Evolutionary conservation across 306 rosid genomes (phyloP).

Genomic region (Arachis stenosperma): DNA sequence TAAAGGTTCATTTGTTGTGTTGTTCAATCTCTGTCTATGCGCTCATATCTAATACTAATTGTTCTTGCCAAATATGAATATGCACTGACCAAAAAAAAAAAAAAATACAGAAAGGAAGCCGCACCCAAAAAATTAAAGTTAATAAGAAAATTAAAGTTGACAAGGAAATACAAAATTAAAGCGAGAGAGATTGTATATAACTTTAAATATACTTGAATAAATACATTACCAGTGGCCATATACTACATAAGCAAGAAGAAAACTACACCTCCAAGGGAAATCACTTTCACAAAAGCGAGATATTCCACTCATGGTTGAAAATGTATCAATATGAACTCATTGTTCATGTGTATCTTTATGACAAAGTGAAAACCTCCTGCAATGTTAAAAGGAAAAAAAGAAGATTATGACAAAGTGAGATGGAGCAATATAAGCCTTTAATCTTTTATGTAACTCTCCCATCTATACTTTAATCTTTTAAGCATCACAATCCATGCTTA

Average conservation of each 20-base stretch:
- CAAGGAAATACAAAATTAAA: background rate
- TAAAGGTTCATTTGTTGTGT: constrained; percentile 81
- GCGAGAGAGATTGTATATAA: background rate
- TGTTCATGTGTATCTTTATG: constrained; percentile 53
- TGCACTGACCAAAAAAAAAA: constrained; percentile 75
- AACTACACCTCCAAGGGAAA: constrained; percentile 78
- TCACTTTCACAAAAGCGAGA: constrained; percentile 86
- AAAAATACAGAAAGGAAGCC: constrained; percentile 11
- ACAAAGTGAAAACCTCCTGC: constrained; percentile 46
- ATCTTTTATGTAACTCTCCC: background rate
- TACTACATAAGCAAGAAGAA: constrained; percentile 15
- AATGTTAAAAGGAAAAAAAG: constrained; percentile 24
- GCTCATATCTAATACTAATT: constrained; percentile 69
- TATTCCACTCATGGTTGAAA: constrained; percentile 95
- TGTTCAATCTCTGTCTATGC: constrained; percentile 81
- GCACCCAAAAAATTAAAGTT: constrained; percentile 19
- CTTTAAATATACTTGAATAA: constrained; percentile 17
- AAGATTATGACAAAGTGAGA: background rate
- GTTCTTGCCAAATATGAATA: constrained; percentile 85
- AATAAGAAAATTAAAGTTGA: background rate
- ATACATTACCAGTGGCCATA: constrained; percentile 69
- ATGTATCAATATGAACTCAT: constrained; percentile 87
- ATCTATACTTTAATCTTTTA: background rate
- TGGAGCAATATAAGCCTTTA: background rate
- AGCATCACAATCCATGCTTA: too few relatives aligned